A percentile compares a stretch with the other conserved stretches of the same genome.
phyloP scores from a whole-genome alignment of 2,329 filamentous ascomycete genomes.

The Fusarium staphyleae region DNA sequence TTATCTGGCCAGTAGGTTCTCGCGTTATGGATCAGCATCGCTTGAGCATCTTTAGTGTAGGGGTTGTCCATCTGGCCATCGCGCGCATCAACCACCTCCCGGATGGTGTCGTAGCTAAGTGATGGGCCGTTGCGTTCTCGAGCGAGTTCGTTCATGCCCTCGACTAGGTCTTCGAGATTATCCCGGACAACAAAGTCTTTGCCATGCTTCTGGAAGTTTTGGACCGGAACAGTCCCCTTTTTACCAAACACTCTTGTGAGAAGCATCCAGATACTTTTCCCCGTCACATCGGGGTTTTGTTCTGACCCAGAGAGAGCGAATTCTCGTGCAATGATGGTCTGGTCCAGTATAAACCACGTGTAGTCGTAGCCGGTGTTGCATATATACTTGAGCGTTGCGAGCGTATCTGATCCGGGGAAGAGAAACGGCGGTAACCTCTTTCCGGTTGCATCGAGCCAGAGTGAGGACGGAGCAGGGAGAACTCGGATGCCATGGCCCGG shows the following conservation, averaged over 20 bases:
- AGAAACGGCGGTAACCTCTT: constrained; percentile 64
- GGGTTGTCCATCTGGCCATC: constrained; percentile 63
- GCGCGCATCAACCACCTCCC: constrained; percentile 57
- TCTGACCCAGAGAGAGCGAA: constrained; percentile 69
- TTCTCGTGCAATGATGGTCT: constrained; percentile 65
- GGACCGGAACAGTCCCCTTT: constrained; percentile 62
- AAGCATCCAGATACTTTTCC: constrained; percentile 62
- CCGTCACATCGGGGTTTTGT: constrained; percentile 67
- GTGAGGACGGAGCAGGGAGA: constrained; percentile 65
- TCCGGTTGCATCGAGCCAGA: constrained; percentile 68
- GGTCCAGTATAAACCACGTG: constrained; percentile 68
- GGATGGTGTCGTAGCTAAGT: constrained; percentile 55
- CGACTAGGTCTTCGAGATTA: constrained; percentile 61
- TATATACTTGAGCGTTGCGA: constrained; percentile 65
- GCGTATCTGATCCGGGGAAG: constrained; percentile 64
- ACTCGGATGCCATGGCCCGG: constrained; percentile 66
- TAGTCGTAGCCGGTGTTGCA: constrained; percentile 68
- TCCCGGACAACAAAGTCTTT: constrained; percentile 66
- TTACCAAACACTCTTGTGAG: constrained; percentile 59
- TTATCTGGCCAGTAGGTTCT: constrained; percentile 63
- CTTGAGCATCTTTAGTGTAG: constrained; percentile 67
- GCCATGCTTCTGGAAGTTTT: constrained; percentile 65
- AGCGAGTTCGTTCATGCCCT: constrained; percentile 65
- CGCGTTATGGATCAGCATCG: constrained; percentile 66
- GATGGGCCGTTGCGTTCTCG: constrained; percentile 53